phyloP scores from a whole-genome alignment of 306 rosid species.

The Sesbania bispinosa region DNA sequence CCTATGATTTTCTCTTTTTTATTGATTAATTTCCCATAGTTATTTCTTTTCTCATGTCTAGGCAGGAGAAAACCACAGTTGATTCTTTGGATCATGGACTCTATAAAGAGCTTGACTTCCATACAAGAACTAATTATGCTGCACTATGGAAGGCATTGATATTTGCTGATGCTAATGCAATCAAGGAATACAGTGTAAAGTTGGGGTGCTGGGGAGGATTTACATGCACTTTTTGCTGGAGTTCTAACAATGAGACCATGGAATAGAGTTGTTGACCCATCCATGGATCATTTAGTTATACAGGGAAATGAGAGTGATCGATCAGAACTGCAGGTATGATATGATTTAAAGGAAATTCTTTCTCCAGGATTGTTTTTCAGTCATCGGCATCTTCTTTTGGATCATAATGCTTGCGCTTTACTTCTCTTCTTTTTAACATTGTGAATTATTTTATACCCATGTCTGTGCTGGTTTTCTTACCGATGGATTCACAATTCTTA shows the following conservation, averaged over 20 bases:
- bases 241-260: conserved; percentile 96
- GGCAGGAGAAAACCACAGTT: conserved; percentile 93
- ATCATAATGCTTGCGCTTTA: conserved; percentile 18
- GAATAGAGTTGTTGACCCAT: conserved; percentile 75
- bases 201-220: conserved; percentile 98
- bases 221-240: conserved; percentile 91
- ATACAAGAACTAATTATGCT: conserved; percentile 81
- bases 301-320: conserved; percentile 64
- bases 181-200: conserved; percentile 83
- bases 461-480: conserved; percentile 24
- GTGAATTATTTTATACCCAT: not conserved
- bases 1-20: conserved; percentile 2
- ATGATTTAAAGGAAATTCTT: not conserved
- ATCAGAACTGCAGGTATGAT: conserved; percentile 87
- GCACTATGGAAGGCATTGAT: conserved; percentile 88
- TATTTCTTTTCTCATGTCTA: conserved; percentile 33
- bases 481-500: not conserved
- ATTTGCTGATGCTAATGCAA: conserved; percentile 77
- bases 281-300: conserved; percentile 88
- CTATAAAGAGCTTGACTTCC: conserved; percentile 81
- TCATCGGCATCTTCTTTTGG: conserved; percentile 15
- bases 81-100: conserved; percentile 92
- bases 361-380: not conserved
- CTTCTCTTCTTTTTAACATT: conserved; percentile 2
- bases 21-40: not conserved